These are phyloP conservation scores for Trametes cingulata DNA, from an alignment of 768 basidiomycete genomes.

Conservation along the genomic window DNA sequence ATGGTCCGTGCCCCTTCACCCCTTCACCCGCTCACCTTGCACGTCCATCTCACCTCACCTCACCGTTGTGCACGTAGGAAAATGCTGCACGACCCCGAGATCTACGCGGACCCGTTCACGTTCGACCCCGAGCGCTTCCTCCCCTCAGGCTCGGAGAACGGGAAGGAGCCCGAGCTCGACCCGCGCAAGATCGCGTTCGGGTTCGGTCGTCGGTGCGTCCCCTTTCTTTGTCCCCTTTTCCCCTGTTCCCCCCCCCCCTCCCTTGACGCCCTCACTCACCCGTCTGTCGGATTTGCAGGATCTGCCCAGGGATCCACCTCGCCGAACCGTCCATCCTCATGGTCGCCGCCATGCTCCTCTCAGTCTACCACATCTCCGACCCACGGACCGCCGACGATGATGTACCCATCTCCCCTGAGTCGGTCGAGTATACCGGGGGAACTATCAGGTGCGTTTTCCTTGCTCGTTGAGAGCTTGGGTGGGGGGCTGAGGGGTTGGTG, in stretches of 20 bases:
- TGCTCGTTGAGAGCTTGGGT: not conserved
- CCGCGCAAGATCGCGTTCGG: conserved; percentile 34
- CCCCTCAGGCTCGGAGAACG: not conserved
- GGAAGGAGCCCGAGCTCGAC: conserved; percentile 24
- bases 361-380: conserved; percentile 35
- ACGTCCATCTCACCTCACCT: too few species aligned
- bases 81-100: conserved; percentile 26
- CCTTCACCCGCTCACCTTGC: not conserved
- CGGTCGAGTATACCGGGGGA: conserved; percentile 21
- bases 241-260: too few species aligned
- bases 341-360: conserved; percentile 39
- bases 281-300: conserved; percentile 7
- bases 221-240: too few species aligned
- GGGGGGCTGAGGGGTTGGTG: too few species aligned
- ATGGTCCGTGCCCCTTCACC: not conserved
- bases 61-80: conserved; percentile 27
- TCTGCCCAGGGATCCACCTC: conserved; percentile 26
- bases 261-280: too few species aligned
- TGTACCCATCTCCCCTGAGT: conserved; percentile 6
- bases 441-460: conserved; percentile 24
- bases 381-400: conserved; percentile 10
- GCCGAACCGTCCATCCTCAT: conserved; percentile 26
- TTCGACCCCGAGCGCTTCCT: conserved; percentile 9
- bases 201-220: conserved; percentile 33
- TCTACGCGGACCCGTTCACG: conserved; percentile 2